phyloP scores from a whole-genome alignment of 179 eudicot species.

The Nepenthes alata region DNA sequence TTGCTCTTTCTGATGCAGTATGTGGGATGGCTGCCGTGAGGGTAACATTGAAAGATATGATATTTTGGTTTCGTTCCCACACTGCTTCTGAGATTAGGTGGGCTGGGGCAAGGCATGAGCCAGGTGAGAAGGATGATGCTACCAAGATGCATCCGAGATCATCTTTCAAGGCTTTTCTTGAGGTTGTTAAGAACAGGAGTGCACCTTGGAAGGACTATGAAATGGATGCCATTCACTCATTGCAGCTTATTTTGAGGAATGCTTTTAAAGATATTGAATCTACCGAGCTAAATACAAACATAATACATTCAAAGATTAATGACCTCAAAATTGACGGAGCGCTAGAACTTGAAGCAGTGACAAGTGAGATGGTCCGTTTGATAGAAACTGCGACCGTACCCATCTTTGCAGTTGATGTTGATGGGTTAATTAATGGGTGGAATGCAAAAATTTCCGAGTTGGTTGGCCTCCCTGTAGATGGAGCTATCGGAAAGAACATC shows the following conservation, averaged over 20 bases:
- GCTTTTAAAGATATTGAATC: constrained; percentile 48
- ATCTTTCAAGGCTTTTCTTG: constrained; percentile 85
- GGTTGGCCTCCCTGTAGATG: constrained; percentile 50
- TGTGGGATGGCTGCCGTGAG: constrained; percentile 96
- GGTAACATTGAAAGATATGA: constrained; percentile 54
- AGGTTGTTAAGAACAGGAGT: constrained; percentile 72
- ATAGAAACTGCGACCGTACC: constrained; percentile 89
- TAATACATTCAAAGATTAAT: constrained; percentile 42
- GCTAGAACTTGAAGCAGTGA: constrained; percentile 64
- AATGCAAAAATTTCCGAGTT: constrained; percentile 70
- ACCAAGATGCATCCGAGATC: constrained; percentile 86
- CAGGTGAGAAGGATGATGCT: constrained; percentile 60
- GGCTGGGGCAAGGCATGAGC: constrained; percentile 86
- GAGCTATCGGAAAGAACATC: constrained; percentile 63
- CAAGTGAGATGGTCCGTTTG: constrained; percentile 81
- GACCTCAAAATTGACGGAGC: constrained; percentile 59
- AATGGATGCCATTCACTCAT: constrained; percentile 88
- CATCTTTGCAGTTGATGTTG: constrained; percentile 71
- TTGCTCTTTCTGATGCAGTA: constrained; percentile 53
- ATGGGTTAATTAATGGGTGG: constrained; percentile 78
- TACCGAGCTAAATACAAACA: constrained; percentile 24
- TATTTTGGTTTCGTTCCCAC: constrained; percentile 82
- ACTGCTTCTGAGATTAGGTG: constrained; percentile 72
- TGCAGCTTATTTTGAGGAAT: constrained; percentile 79
- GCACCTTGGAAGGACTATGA: constrained; percentile 82